Evolutionary conservation across 2,329 filamentous ascomycete genomes (phyloP).

Genomic region (Leptographium radiaticola): DNA sequence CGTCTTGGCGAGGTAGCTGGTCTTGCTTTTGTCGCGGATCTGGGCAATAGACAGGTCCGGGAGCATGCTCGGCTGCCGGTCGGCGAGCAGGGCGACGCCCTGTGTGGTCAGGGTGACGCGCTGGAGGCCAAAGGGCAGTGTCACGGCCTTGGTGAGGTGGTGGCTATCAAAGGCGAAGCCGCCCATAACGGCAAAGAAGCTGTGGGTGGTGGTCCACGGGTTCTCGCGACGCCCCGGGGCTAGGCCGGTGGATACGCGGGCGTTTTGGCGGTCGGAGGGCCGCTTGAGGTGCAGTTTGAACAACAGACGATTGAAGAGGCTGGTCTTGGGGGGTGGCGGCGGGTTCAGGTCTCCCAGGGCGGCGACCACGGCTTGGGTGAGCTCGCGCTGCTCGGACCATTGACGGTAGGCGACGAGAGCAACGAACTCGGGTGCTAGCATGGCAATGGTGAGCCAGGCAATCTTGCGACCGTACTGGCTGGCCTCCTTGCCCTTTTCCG

Average conservation of each 20-base stretch:
- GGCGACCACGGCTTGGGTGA: not conserved
- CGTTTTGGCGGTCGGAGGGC: not conserved
- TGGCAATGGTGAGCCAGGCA: not conserved
- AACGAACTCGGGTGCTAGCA: not conserved
- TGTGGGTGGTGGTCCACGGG: not conserved
- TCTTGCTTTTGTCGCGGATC: slow-evolving; percentile 19
- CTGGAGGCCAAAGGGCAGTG: not conserved
- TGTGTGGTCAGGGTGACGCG: not conserved
- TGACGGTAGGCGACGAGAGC: not conserved
- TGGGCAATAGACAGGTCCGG: not conserved
- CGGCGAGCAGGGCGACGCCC: not conserved
- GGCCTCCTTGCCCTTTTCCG: not conserved
- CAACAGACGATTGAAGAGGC: not conserved
- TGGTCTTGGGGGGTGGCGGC: too few relatives aligned
- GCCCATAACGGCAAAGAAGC: not conserved
- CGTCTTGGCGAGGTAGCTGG: slow-evolving; percentile 16
- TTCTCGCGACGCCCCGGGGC: not conserved
- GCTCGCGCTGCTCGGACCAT: not conserved
- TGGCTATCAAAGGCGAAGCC: not conserved
- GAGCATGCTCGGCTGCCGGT: not conserved
- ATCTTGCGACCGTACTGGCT: not conserved
- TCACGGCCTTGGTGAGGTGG: not conserved
- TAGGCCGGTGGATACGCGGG: not conserved
- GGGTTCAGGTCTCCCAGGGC: not conserved
- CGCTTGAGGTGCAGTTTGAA: not conserved